phyloP scores from a whole-genome alignment of 345 rosid genomes.

The Murraya paniculata region DNA sequence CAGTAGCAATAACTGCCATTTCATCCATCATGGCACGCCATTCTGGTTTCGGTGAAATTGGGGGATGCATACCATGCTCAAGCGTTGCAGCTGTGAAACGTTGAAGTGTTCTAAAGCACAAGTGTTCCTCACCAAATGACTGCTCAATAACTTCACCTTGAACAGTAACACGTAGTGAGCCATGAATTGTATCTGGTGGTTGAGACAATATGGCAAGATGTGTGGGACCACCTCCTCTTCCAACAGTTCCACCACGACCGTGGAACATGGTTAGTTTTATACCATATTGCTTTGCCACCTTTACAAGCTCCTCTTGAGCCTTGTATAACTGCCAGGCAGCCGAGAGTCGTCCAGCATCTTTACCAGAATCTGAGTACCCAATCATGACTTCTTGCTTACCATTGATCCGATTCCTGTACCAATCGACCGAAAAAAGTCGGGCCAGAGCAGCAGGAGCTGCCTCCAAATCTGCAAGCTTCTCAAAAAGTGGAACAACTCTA shows the following conservation, averaged over 20 bases:
- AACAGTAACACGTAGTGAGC: constrained; percentile 90
- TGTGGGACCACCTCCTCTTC: constrained; percentile 99
- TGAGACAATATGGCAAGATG: constrained; percentile 99
- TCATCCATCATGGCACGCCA: constrained; percentile 89
- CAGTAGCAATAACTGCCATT: constrained; percentile 94
- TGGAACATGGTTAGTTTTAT: constrained; percentile 98
- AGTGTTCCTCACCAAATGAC: constrained; percentile 92
- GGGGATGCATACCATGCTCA: constrained; percentile 96
- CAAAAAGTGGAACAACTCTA: constrained; percentile 97
- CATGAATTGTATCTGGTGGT: constrained; percentile 98
- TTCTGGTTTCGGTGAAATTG: constrained; percentile 88
- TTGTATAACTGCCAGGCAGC: constrained; percentile 99
- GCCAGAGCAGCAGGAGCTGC: constrained; percentile 96
- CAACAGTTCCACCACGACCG: constrained; percentile 99
- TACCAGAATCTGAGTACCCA: constrained; percentile 97
- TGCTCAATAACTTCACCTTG: constrained; percentile 98
- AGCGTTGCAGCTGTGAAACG: constrained; percentile 97
- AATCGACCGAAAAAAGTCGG: constrained; percentile 84
- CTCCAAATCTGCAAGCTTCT: constrained; percentile 96
- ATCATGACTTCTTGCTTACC: constrained; percentile 99
- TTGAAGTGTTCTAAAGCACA: constrained; percentile 92
- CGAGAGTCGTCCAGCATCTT: constrained; percentile 93
- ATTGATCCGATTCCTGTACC: constrained; percentile 85
- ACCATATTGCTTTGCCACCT: constrained; percentile 78
- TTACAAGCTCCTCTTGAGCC: constrained; percentile 96